Conservation (phyloP, 2,329 filamentous ascomycete species). For the Xylaria sp. region DNA sequence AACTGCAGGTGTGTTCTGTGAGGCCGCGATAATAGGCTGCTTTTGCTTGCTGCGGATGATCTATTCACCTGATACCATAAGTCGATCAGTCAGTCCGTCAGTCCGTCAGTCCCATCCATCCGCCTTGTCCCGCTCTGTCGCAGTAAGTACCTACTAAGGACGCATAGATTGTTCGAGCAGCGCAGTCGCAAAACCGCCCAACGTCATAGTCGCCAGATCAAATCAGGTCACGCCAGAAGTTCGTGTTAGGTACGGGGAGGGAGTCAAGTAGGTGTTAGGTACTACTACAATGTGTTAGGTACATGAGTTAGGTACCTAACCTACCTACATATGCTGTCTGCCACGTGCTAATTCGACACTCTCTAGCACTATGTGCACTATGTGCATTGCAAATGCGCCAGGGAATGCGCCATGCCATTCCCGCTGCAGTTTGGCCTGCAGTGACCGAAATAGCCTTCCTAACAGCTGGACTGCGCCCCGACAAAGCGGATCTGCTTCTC, state of each 20-base stretch:
- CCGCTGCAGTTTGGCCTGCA: neutral
- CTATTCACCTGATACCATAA: neutral
- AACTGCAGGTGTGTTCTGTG: neutral
- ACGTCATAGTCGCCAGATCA: neutral
- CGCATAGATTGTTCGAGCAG: too few species aligned
- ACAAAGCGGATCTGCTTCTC: neutral
- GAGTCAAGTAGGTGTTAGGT: too few species aligned
- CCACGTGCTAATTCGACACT: constrained; percentile 7
- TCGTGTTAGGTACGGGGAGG: neutral
- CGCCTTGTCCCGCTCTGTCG: too few species aligned
- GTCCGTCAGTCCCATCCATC: too few species aligned
- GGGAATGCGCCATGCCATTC: neutral
- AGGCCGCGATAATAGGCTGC: neutral
- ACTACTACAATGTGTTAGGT: too few species aligned
- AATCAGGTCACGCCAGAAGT: too few species aligned
- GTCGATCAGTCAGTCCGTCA: too few species aligned
- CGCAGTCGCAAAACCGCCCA: too few species aligned
- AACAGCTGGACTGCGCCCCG: neutral
- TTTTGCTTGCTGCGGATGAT: neutral
- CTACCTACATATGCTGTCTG: neutral
- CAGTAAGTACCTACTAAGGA: too few species aligned
- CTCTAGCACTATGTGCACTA: neutral
- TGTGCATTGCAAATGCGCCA: too few species aligned
- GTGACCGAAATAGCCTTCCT: neutral
- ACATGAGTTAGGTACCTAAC: too few species aligned